Evolutionary conservation across 2,329 filamentous ascomycete species (phyloP), one percentile per base, ranked within the genome.

Genomic region (Colletotrichum tropicale): DNA sequence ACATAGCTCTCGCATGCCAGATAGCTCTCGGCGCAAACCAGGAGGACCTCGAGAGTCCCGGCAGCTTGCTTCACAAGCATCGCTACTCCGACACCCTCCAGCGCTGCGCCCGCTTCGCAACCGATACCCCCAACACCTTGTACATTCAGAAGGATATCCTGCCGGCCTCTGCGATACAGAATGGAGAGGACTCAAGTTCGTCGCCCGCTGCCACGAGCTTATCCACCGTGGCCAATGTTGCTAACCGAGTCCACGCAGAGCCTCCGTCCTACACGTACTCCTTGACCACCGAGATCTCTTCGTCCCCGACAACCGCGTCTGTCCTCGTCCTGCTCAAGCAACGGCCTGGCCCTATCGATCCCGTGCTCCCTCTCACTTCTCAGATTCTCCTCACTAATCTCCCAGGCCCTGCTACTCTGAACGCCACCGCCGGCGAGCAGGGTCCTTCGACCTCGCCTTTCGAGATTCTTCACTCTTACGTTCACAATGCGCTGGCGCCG

Each of bases 341-440:
- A 36, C 93, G 95, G 71, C 94, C 96, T 70, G 92, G 94, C 83
- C 94, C 96, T 68, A 95, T 99, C 86, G 95, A 98, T 84, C 92
- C 95, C 76, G 91, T 91, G 80, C 89, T 95, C 83, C 94, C 96
- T 74, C 92, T 99, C 82, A 93, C 93, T 80, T 93, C 93, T 74
- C 97, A 99, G 87, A 93, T 99, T 80, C 95, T 98, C 82, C 94
- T 98, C 82, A 94, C 96, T 84, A 98, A 98, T 83, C 89, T 99
- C 77, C 96, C 97, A 13, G 95, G 96, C 70, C 92, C 94, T 76
- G 94, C 94, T 69, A 92, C 93, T 77, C 89, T 94, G 75, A 93
- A 91, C 80, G 92, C 91, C 79, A 87, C 91, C 67, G 89, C 91
- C 76, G 90, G 92, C 79, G 92, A 95, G 79, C 94, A 96, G 83